phyloP scores from a whole-genome alignment of 495 filamentous ascomycete genomes.

The Viridothelium virens region DNA sequence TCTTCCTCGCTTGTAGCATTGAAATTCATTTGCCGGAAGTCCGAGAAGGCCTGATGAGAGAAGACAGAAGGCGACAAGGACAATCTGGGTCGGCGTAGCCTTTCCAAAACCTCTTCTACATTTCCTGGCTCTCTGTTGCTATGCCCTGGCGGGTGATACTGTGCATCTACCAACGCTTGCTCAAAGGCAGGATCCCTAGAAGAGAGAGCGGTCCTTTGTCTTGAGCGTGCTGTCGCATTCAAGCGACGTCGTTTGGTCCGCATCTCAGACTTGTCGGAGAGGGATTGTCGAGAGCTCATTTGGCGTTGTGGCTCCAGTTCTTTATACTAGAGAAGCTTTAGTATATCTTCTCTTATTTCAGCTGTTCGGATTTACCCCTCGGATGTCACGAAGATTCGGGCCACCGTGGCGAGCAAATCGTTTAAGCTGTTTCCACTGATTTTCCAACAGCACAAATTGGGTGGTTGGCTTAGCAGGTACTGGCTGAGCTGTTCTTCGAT shows the following conservation, averaged over 20 bases:
- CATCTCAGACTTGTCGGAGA: neutral
- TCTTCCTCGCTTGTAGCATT: conserved; percentile 9
- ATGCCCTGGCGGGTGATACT: conserved; percentile 14
- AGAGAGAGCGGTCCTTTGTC: conserved; percentile 13
- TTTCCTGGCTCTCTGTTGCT: conserved; percentile 6
- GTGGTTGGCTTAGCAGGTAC: conserved; percentile 2
- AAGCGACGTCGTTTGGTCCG: conserved; percentile 1
- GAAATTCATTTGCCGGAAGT: conserved; percentile 10
- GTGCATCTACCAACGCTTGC: conserved; percentile 14
- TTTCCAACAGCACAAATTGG: neutral
- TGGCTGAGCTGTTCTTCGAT: conserved; percentile 24
- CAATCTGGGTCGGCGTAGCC: conserved; percentile 5
- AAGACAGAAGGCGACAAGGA: conserved; percentile 16
- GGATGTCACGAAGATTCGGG: conserved; percentile 24
- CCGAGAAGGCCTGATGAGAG: conserved; percentile 11
- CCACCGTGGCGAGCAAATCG: conserved; percentile 29
- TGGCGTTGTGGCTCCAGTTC: conserved; percentile 4
- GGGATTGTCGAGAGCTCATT: conserved; percentile 12
- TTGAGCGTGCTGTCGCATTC: conserved; percentile 12
- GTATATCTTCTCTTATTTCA: conserved; percentile 10
- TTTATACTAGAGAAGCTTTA: conserved; percentile 14
- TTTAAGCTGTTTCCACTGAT: conserved; percentile 18
- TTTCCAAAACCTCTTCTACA: conserved; percentile 9
- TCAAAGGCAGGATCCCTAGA: conserved; percentile 13
- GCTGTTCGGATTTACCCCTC: conserved; percentile 21